A percentile compares a stretch with the other conserved stretches of the same genome.
Conservation (phyloP, 306 rosid genomes). For the Gastrolobium bilobum region DNA sequence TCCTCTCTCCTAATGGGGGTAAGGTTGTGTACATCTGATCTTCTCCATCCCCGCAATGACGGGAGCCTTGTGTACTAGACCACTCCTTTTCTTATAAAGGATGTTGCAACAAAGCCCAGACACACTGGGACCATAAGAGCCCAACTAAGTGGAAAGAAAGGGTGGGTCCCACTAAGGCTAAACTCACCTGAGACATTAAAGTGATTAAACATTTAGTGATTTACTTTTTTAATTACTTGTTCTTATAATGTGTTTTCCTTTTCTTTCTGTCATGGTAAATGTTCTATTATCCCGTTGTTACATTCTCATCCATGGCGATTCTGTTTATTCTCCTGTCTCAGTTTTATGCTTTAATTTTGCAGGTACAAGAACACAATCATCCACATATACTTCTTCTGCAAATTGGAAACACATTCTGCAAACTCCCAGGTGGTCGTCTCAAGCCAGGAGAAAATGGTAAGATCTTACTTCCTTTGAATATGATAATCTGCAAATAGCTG, state of each 20-base stretch:
- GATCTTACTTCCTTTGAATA: slow-evolving; percentile 35
- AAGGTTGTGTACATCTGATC: not conserved
- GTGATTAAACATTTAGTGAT: not conserved
- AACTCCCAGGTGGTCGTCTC: slow-evolving; percentile 98
- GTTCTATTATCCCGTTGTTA: not conserved
- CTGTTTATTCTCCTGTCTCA: slow-evolving; percentile 36
- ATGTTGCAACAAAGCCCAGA: not conserved
- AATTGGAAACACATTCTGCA: slow-evolving; percentile 98
- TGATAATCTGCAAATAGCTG: slow-evolving; percentile 11
- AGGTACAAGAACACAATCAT: slow-evolving; percentile 99
- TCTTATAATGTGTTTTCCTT: not conserved
- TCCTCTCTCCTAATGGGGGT: not conserved
- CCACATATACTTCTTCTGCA: slow-evolving; percentile 98
- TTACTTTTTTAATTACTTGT: not conserved
- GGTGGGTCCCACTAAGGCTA: not conserved
- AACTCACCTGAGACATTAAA: not conserved
- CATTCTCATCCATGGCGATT: not conserved
- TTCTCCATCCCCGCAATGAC: not conserved
- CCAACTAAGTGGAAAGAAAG: not conserved
- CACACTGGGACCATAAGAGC: not conserved
- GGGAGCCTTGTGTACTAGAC: not conserved
- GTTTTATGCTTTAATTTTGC: slow-evolving; percentile 40
- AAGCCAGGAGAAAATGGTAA: slow-evolving; percentile 99
- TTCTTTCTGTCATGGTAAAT: not conserved
- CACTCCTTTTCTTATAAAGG: not conserved